Evolutionary conservation across 257 asterid species (phyloP), one percentile per base, ranked within the genome.

Genomic region (Salvia rosmarinus): DNA sequence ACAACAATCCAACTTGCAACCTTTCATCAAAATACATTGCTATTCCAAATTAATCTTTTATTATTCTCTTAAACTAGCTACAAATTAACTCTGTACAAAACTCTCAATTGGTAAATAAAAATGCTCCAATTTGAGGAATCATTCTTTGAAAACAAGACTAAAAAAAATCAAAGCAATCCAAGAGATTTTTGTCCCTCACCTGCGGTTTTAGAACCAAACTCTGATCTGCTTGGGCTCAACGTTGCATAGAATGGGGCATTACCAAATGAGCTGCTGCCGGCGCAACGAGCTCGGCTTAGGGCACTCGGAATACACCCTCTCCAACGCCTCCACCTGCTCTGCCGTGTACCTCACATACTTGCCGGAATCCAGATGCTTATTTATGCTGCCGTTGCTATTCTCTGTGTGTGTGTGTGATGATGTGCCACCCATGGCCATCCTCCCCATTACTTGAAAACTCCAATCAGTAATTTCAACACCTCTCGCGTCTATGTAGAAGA

Each of bases 171-270:
- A 7, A 9, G 4, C 6, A 35, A 35, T 4, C n/a, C 7, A 35
- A 35, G 40, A 35, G 43, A 37, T 37, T 8, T 8, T 8, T 0
- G 43, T 37, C 1, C 39, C 39, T 55, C 72, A 92, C 98, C 98
- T 90, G 64, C 98, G 85, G 80, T 92, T 92, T 57, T 92, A 97
- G 71, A 92, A 92, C 98, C 98, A 92, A 57, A 92, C 97, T 82
- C 90, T 92, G 82, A 92, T 88, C 88, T 92, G 98, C 72, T 80
- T 92, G 65, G 98, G 91, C 76, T 92, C 98, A 76, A 92, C 85
- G 82, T 92, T 88, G 50, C 89, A 80, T 7, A 92, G 87, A 77
- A 90, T 88, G 21, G 95, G 95, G 75, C 90, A 87, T 73, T 92
- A 97, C 19, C 98, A 77, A 64, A 92, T 87, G 83, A 92, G 84